Evolutionary conservation across 1,139 yeast genomes (phyloP).

Genomic region (Eremothecium cymbalariae): DNA sequence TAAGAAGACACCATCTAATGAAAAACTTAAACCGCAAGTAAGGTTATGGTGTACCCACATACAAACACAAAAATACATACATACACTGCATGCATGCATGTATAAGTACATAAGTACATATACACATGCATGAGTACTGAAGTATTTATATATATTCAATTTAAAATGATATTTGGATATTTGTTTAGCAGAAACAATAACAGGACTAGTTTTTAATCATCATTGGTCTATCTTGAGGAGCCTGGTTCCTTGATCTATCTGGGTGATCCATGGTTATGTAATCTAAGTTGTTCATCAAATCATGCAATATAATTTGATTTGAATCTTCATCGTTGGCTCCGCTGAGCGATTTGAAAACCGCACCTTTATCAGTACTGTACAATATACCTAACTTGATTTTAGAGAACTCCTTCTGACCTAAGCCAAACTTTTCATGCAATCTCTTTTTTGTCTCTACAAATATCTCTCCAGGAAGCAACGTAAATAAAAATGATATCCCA

Average conservation of each 20-base stretch:
- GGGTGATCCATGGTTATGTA: conserved; percentile 79
- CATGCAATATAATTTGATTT: conserved; percentile 46
- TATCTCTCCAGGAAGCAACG: conserved; percentile 55
- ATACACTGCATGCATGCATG: background rate
- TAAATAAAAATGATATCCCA: conserved; percentile 82
- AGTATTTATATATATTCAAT: background rate
- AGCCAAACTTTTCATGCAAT: conserved; percentile 58
- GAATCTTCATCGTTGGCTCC: conserved; percentile 32
- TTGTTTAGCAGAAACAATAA: conserved; percentile 3
- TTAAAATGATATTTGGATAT: too few relatives aligned
- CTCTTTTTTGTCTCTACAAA: conserved; percentile 60
- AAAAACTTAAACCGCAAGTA: too few relatives aligned
- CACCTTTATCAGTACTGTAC: conserved; percentile 22
- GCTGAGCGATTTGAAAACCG: conserved; percentile 43
- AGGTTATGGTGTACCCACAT: too few relatives aligned
- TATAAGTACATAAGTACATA: background rate
- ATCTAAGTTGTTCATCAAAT: conserved; percentile 44
- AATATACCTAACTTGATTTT: conserved; percentile 52
- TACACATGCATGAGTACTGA: background rate
- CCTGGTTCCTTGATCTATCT: conserved; percentile 46
- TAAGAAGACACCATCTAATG: conserved; percentile 23
- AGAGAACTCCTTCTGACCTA: conserved; percentile 71
- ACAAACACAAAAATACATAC: too few relatives aligned
- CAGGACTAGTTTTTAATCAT: conserved; percentile 24
- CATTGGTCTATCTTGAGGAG: conserved; percentile 32